A percentile compares a stretch with the other conserved stretches of the same genome.
These are phyloP conservation scores for Paraconiothyrium sp. DNA, from an alignment of 2,329 filamentous ascomycete species.

Conservation along the genomic window DNA sequence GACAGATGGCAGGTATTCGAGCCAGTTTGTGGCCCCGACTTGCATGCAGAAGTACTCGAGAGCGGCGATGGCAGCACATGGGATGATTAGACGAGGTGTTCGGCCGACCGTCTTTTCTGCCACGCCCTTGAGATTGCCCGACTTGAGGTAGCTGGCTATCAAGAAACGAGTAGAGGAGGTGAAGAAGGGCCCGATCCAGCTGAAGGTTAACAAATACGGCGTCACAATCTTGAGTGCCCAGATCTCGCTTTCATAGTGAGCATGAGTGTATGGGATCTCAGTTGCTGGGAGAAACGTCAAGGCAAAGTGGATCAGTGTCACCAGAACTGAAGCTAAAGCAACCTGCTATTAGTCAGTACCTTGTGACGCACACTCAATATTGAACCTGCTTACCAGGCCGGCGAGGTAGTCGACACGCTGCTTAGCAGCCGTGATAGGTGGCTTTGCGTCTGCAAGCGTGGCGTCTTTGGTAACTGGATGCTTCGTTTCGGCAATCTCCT, in stretches of 20 bases:
- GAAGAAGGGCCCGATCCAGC: slow-evolving; percentile 58
- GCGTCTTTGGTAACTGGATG: slow-evolving; percentile 5
- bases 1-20: slow-evolving; percentile 55
- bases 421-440: slow-evolving; percentile 16
- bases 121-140: slow-evolving; percentile 51
- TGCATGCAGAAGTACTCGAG: slow-evolving; percentile 57
- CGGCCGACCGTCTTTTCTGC: slow-evolving; percentile 53
- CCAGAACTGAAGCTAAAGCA: slow-evolving; percentile 51
- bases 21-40: slow-evolving; percentile 50
- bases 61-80: slow-evolving; percentile 50
- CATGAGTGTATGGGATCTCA: slow-evolving; percentile 40
- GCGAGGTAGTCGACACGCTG: slow-evolving; percentile 54
- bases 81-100: slow-evolving; percentile 54
- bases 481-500: slow-evolving; percentile 10
- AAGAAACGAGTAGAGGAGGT: slow-evolving; percentile 56
- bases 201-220: slow-evolving; percentile 52
- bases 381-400: slow-evolving; percentile 42
- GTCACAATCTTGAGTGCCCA: slow-evolving; percentile 51
- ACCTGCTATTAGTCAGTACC: neutral
- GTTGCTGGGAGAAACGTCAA: slow-evolving; percentile 53
- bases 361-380: neutral
- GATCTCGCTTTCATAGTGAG: slow-evolving; percentile 51
- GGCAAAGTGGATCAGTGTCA: slow-evolving; percentile 54
- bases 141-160: slow-evolving; percentile 50
- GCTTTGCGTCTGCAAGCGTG: slow-evolving; percentile 1